phyloP scores from a whole-genome alignment of 2,329 filamentous ascomycete genomes.

The Dothidotthia symphoricarpi region DNA sequence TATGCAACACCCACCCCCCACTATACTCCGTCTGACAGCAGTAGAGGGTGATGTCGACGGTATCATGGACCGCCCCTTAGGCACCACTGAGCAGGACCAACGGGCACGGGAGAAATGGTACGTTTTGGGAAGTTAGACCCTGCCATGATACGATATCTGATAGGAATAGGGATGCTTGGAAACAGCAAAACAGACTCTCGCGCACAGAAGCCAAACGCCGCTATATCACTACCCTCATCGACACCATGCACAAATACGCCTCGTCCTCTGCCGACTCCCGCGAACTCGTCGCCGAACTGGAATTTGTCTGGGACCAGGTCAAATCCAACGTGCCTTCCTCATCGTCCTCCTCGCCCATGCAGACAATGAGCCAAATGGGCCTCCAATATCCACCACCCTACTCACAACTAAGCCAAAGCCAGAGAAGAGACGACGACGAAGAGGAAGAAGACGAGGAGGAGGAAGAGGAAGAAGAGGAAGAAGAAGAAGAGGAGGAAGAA shows the following conservation, averaged over 20 bases:
- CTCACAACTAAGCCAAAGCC: constrained; percentile 44
- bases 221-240: constrained; percentile 91
- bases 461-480: constrained; percentile 8
- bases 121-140: constrained; percentile 15
- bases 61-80: constrained; percentile 79
- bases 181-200: constrained; percentile 76
- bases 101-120: constrained; percentile 67
- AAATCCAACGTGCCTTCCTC: constrained; percentile 75
- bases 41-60: constrained; percentile 89
- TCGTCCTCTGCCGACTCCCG: constrained; percentile 78
- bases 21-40: constrained; percentile 10
- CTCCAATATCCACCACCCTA: constrained; percentile 14
- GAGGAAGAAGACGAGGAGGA: constrained; percentile 5
- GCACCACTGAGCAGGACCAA: constrained; percentile 51
- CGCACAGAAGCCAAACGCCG: constrained; percentile 90
- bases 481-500: too few species aligned
- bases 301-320: constrained; percentile 99
- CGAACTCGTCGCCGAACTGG: constrained; percentile 88
- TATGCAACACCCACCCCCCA: constrained; percentile 31
- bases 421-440: constrained; percentile 31
- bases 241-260: constrained; percentile 95
- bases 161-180: constrained; percentile 78
- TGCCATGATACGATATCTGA: not conserved
- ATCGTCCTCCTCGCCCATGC: constrained; percentile 46
- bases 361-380: constrained; percentile 37